These are phyloP conservation scores for Mycena indigotica DNA, from an alignment of 768 basidiomycete species.

Conservation along the genomic window DNA sequence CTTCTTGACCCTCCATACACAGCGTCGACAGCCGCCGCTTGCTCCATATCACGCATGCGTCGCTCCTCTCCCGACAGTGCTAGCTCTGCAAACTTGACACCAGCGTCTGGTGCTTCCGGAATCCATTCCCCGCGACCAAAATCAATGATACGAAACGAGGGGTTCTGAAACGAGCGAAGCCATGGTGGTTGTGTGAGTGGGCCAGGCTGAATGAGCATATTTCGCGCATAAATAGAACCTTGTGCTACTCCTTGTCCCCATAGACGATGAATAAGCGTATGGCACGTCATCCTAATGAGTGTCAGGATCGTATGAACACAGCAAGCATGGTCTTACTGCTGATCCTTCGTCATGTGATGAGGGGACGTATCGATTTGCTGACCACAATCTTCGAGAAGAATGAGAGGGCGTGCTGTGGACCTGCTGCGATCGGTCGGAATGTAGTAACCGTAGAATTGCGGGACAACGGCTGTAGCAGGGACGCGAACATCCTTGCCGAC, in stretches of 20 bases:
- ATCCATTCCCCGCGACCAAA: slow-evolving; percentile 8
- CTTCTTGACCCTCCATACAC: neutral
- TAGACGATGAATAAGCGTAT: slow-evolving; percentile 16
- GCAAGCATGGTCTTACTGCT: no score
- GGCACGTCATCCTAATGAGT: neutral
- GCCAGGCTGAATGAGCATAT: slow-evolving; percentile 20
- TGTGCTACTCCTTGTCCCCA: slow-evolving; percentile 5
- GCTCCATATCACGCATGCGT: neutral
- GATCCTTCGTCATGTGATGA: neutral
- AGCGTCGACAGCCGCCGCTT: neutral
- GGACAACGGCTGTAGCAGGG: slow-evolving; percentile 15
- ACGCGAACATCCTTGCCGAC: slow-evolving; percentile 1
- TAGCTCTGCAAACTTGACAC: no score
- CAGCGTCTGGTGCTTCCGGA: neutral
- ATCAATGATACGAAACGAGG: slow-evolving; percentile 22
- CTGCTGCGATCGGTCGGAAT: slow-evolving; percentile 5
- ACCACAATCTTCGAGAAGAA: slow-evolving; percentile 25
- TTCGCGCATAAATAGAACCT: slow-evolving; percentile 11
- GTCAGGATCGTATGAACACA: neutral
- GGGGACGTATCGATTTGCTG: slow-evolving; percentile 1
- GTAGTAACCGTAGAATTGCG: slow-evolving; percentile 21
- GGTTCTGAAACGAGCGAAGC: slow-evolving; percentile 14
- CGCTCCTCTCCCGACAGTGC: neutral
- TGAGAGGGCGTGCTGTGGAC: slow-evolving; percentile 12
- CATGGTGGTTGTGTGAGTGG: slow-evolving; percentile 14